These are phyloP conservation scores for Cryptococcus sp. DNA, from an alignment of 1,284 basidiomycete species.

Conservation along the genomic window DNA sequence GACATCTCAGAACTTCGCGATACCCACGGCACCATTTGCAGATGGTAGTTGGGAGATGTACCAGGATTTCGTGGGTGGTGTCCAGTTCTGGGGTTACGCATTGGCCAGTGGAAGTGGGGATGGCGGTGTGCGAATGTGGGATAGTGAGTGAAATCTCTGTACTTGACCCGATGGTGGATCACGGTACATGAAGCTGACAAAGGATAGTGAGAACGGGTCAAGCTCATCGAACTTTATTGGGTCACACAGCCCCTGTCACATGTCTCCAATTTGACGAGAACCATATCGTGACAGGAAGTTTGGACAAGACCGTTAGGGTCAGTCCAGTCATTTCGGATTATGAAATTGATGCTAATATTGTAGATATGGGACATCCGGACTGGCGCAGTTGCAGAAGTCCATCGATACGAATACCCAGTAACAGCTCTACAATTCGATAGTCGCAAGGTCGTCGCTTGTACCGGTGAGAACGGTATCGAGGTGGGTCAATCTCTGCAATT, in stretches of 20 bases:
- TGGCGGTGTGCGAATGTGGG: conserved; percentile 98
- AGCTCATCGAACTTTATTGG: conserved; percentile 85
- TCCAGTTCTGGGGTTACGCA: conserved; percentile 99
- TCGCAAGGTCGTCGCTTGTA: conserved; percentile 88
- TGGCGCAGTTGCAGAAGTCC: conserved; percentile 79
- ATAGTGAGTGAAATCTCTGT: conserved; percentile 64
- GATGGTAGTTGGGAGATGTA: conserved; percentile 93
- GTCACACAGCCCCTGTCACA: conserved; percentile 90
- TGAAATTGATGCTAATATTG: neutral
- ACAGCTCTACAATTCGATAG: conserved; percentile 92
- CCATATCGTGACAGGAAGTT: conserved; percentile 82
- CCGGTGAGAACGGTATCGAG: conserved; percentile 88
- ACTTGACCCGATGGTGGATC: neutral
- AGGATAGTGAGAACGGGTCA: conserved; percentile 90
- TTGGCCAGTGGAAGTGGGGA: conserved; percentile 95
- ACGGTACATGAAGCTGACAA: neutral
- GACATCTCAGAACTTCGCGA: conserved; percentile 62
- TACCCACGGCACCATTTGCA: conserved; percentile 78
- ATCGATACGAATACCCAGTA: conserved; percentile 86
- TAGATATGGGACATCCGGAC: conserved; percentile 96
- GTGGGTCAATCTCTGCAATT: conserved; percentile 48
- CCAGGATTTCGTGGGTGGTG: conserved; percentile 92
- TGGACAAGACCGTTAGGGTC: conserved; percentile 90
- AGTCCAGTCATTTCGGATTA: conserved; percentile 33
- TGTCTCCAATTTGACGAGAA: conserved; percentile 96